Evolutionary conservation across 2,329 filamentous ascomycete genomes (phyloP), one percentile per base, ranked within the genome.

Genomic region (Aspergillus texensis): DNA sequence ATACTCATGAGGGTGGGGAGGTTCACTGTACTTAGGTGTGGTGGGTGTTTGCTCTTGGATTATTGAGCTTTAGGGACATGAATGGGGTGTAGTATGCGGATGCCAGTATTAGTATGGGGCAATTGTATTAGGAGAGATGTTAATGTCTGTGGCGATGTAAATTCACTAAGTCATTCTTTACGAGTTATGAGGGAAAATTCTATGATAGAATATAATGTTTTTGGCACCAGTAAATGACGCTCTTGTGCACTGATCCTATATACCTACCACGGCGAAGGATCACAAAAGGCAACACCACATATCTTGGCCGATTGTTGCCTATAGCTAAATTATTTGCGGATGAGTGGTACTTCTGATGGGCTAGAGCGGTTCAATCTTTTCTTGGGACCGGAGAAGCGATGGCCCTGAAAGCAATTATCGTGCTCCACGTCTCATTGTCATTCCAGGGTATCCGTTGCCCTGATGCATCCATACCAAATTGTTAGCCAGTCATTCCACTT

Each of bases 1-100:
- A 80, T 64, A 80, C 78, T 2, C 79, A 81, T 52, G 74, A 75
- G 11, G 78, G 78, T 65, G 79, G 77, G 43, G 72, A 68, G 36
- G 61, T 79, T 26, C 80, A 82, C 64, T 82, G 80, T 66, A 70
- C 68, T 34, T 80, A 59, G 46, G 11, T 34, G 19, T 34, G 30
- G 32, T 21, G 26, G 14, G 10, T 16, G 8, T n/a, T 5, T 9
- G 16, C 4, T 24, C 19, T 10, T 53, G 19, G 3, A 24, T 11
- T 1, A 1, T 19, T 24, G 24, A 48, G 21, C 6, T 1, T 8
- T 6, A 48, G 0, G 12, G 9, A 28, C 45, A 26, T 26, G 12
- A 19, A 28, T 8, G 0, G 11, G 45, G 14, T 28, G 14, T 36
- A 2, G 6, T 14, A 16, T 2, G 4, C 36, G 8, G 11, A 9